Evolutionary conservation across 2,329 filamentous ascomycete genomes (phyloP).

Genomic region (Pseudopyricularia javanii): DNA sequence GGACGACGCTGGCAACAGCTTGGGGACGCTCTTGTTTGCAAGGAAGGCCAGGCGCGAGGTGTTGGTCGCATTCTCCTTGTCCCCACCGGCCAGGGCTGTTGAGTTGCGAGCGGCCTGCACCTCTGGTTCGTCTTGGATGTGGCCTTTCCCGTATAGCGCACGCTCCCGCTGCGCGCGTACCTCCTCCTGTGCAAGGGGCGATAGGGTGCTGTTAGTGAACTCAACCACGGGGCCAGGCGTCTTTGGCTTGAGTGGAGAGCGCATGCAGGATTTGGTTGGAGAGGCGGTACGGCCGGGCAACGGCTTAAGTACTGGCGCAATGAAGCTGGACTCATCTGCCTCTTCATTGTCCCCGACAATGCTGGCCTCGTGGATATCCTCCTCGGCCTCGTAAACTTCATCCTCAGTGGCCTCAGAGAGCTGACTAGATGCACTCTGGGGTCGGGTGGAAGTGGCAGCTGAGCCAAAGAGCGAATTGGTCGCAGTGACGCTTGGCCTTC

Average conservation of each 20-base stretch:
- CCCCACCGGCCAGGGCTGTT: not conserved
- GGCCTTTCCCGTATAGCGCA: constrained; percentile 3
- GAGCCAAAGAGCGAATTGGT: not conserved
- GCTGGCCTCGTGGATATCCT: not conserved
- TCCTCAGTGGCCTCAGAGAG: constrained; percentile 7
- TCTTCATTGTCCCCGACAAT: constrained; percentile 2
- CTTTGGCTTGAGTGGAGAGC: constrained; percentile 43
- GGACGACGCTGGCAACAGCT: not conserved
- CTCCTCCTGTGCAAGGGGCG: constrained; percentile 29
- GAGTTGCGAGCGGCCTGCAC: not conserved
- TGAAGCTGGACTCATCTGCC: constrained; percentile 20
- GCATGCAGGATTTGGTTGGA: constrained; percentile 42
- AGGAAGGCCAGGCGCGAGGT: not conserved
- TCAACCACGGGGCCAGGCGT: constrained; percentile 47
- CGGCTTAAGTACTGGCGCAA: constrained; percentile 30
- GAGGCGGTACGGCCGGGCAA: constrained; percentile 39
- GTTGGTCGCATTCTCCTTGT: constrained; percentile 1
- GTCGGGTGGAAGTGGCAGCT: not conserved
- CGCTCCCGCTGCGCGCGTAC: constrained; percentile 5
- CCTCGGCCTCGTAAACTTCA: constrained; percentile 5
- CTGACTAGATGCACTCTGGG: not conserved
- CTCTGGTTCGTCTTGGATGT: not conserved
- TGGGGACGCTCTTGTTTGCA: not conserved
- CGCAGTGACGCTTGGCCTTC: constrained; percentile 9
- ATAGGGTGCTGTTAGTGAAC: constrained; percentile 38